Conservation (phyloP, 169 alveolate genomes). For the Plasmodium relictum region DNA sequence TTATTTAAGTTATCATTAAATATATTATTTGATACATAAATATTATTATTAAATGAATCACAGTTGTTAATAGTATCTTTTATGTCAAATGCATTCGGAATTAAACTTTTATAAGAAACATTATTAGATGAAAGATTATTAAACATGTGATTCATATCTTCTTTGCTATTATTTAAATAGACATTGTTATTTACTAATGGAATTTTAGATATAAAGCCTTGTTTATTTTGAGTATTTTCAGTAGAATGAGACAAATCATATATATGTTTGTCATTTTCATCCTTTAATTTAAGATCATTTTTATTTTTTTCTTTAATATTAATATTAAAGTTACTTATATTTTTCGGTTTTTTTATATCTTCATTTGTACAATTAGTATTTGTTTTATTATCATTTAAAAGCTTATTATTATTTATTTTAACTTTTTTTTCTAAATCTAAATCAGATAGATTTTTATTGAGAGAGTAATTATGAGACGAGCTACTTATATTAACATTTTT, state of each 20-base stretch:
- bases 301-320: not conserved
- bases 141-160: not conserved
- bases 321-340: not conserved
- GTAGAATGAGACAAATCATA: not conserved
- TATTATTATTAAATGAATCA: conserved; percentile 6
- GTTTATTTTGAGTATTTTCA: conserved; percentile 4
- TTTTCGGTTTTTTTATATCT: not conserved
- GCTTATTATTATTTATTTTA: not conserved
- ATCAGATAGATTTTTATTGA: not conserved
- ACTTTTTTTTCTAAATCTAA: not conserved
- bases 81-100: not conserved
- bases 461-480: not conserved
- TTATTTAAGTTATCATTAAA: not conserved
- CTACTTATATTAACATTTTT: not conserved
- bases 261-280: conserved; percentile 11
- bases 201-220: not conserved
- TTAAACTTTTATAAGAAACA: conserved; percentile 5
- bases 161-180: not conserved
- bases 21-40: conserved; percentile 7
- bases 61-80: not conserved
- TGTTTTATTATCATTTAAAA: not conserved
- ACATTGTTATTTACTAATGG: not conserved
- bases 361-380: not conserved
- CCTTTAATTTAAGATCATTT: not conserved
- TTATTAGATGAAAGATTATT: conserved; percentile 4